Evolutionary conservation across 371 early-diverging fungal genomes (phyloP), one percentile per base, ranked within the genome.

Genomic region (Mucor velutinosus): DNA sequence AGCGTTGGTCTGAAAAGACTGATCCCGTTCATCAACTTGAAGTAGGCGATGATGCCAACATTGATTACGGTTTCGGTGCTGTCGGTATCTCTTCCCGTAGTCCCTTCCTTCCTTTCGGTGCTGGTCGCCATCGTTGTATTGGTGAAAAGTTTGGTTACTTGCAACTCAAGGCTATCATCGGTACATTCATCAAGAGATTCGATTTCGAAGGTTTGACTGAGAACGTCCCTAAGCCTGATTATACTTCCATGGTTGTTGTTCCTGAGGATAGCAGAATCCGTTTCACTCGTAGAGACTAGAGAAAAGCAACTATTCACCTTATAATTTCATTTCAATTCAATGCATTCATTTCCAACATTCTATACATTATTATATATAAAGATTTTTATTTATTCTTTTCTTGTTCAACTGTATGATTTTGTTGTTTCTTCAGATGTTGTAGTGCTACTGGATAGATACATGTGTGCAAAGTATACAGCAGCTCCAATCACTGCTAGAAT

Each of bases 81-180:
- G 82, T 95, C 68, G 89, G 88, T 61, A 85, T 88, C 30, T 87
- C 90, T 30, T 83, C 83, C 56, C 82, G 89, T 65, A 89, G 89
- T 63, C 92, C 94, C 49, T 97, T 91, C 78, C 84, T 98, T 76
- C 98, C 99, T 29, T 98, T 98, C 79, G 99, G 99, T 72, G 99
- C 97, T 43, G 98, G 90, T 63, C 94, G 99, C 68, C 99, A 98
- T 86, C 90, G 99, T 69, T 98, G 99, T 86, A 98, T 98, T 77
- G 99, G 99, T 65, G 98, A 98, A 76, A 86, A 90, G 65, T 98
- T 98, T 82, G 97, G 96, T 14, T 97, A 93, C 72, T 76, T 97
- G 58, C 99, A 98, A 80, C 86, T 97, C 80, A 96, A 96, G 89
- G 92, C 97, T 10, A 89, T 98, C 59, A 77, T 97, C 56, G 79